Evolutionary conservation across 768 basidiomycete species (phyloP).

Genomic region (Termitomyces sp.): DNA sequence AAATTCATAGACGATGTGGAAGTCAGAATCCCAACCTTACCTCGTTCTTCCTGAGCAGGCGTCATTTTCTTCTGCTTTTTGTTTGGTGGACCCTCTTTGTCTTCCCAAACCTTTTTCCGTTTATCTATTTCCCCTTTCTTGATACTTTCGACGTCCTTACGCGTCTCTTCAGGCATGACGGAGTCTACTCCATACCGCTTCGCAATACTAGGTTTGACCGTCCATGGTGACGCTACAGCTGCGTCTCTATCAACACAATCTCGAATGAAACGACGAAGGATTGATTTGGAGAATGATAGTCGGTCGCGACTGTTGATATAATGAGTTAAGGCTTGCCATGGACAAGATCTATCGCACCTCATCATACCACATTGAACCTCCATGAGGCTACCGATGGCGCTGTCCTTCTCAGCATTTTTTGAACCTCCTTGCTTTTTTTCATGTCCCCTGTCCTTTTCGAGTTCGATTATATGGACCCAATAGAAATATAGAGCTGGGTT

Average conservation of each 20-base stretch:
- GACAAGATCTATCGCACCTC: slow-evolving; percentile 46
- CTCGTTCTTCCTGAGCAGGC: slow-evolving; percentile 69
- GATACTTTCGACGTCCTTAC: slow-evolving; percentile 70
- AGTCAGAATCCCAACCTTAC: slow-evolving; percentile 28
- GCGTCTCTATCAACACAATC: slow-evolving; percentile 93
- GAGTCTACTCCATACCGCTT: slow-evolving; percentile 79
- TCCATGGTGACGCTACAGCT: slow-evolving; percentile 93
- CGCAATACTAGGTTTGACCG: slow-evolving; percentile 82
- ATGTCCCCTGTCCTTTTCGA: slow-evolving; percentile 63
- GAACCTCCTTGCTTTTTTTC: slow-evolving; percentile 50
- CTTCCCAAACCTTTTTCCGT: slow-evolving; percentile 86
- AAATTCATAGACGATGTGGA: slow-evolving; percentile 16
- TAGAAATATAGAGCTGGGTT: slow-evolving; percentile 83
- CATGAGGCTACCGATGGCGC: slow-evolving; percentile 71
- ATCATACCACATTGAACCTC: slow-evolving; percentile 78
- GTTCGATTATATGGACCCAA: slow-evolving; percentile 79
- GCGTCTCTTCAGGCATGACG: slow-evolving; percentile 81
- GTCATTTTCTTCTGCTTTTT: slow-evolving; percentile 82
- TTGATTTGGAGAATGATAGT: slow-evolving; percentile 93
- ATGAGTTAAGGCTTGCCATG: background rate
- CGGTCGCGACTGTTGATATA: slow-evolving; percentile 75
- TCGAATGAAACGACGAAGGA: slow-evolving; percentile 91
- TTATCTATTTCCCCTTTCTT: slow-evolving; percentile 91
- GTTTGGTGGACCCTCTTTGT: slow-evolving; percentile 74
- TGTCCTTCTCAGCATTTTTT: slow-evolving; percentile 49